Percentiles rank a stretch among this genome's conserved stretches.
These are phyloP conservation scores for Amaranthus hypochondriacus DNA, from an alignment of 148 eudicot genomes.

Conservation along the genomic window DNA sequence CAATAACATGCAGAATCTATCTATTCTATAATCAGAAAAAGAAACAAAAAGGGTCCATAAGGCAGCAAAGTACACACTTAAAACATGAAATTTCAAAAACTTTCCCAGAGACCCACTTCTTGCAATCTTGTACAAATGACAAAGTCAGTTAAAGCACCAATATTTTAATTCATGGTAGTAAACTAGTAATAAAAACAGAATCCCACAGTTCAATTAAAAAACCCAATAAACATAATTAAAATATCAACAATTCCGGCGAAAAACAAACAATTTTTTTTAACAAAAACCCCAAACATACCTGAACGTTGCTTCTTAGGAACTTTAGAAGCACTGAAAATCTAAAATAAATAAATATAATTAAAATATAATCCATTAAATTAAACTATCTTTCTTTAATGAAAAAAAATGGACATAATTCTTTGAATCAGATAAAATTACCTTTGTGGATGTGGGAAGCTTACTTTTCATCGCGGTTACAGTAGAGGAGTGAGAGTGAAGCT, in stretches of 20 bases:
- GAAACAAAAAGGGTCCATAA: constrained; percentile 22
- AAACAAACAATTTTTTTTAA: neutral
- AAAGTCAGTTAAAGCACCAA: neutral
- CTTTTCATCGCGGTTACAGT: constrained; percentile 24
- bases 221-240: neutral
- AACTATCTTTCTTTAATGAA: neutral
- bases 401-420: neutral
- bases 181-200: neutral
- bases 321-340: constrained; percentile 47
- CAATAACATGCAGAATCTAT: constrained; percentile 22
- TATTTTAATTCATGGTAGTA: neutral
- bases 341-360: neutral
- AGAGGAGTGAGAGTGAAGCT: constrained; percentile 12
- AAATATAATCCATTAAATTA: neutral
- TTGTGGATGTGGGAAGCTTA: constrained; percentile 40
- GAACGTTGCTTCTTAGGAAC: constrained; percentile 74
- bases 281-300: constrained; percentile 27
- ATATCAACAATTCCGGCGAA: neutral
- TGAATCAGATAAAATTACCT: constrained; percentile 27
- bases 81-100: constrained; percentile 3
- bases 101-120: constrained; percentile 9
- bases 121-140: constrained; percentile 11
- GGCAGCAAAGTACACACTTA: constrained; percentile 5
- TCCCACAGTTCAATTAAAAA: neutral
- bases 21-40: neutral